Percentiles rank a stretch among this genome's conserved stretches.
Conservation (phyloP, 1,284 basidiomycete genomes). For the Cutaneotrichosporon dermatis region DNA sequence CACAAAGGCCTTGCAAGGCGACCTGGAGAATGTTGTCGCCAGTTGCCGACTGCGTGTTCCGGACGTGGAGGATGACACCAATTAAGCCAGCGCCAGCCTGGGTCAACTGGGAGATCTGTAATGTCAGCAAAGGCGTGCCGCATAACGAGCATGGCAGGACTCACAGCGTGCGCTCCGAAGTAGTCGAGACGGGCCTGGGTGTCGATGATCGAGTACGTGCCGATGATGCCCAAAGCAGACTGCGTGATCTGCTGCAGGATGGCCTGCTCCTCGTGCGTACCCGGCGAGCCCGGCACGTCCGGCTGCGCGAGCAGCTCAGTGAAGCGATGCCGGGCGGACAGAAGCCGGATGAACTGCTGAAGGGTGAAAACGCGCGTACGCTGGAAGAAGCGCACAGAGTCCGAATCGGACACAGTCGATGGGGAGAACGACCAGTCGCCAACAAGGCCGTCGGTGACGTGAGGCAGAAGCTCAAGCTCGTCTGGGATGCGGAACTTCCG, state of each 20-base stretch:
- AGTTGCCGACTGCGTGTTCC: conserved; percentile 14
- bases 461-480: conserved; percentile 28
- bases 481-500: conserved; percentile 19
- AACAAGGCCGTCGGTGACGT: conserved; percentile 28
- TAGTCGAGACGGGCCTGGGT: conserved; percentile 29
- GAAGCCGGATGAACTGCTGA: conserved; percentile 31
- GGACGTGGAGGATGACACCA: conserved; percentile 33
- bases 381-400: conserved; percentile 36
- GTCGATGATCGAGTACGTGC: conserved; percentile 35
- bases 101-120: conserved; percentile 31
- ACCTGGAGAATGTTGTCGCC: conserved; percentile 21
- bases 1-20: conserved; percentile 30
- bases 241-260: conserved; percentile 31
- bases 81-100: conserved; percentile 35
- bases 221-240: conserved; percentile 31
- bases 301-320: conserved; percentile 21
- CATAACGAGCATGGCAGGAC: neutral
- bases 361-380: conserved; percentile 32
- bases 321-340: conserved; percentile 30
- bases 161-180: conserved; percentile 35
- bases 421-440: conserved; percentile 35
- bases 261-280: conserved; percentile 17
- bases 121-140: neutral
- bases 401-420: conserved; percentile 28
- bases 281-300: neutral